phyloP scores from a whole-genome alignment of 2,329 filamentous ascomycete species.

The Metarhizium guizhouense region DNA sequence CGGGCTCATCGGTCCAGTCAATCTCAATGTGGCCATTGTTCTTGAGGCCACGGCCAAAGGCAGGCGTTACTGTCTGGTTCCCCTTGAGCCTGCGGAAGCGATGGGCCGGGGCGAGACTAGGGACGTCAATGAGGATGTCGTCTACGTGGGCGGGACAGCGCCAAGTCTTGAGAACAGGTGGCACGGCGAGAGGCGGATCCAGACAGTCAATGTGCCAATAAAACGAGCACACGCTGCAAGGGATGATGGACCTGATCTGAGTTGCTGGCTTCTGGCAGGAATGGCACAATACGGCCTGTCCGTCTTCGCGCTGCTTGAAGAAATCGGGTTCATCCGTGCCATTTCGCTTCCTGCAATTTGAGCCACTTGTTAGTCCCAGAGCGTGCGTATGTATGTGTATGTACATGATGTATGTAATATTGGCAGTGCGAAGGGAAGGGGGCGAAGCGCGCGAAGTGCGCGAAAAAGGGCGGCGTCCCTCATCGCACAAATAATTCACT shows the following conservation, averaged over 20 bases:
- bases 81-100: slow-evolving; percentile 53
- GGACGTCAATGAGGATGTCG: slow-evolving; percentile 56
- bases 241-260: slow-evolving; percentile 61
- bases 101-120: slow-evolving; percentile 51
- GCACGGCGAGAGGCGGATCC: slow-evolving; percentile 71
- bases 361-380: neutral
- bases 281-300: slow-evolving; percentile 69
- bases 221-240: slow-evolving; percentile 73
- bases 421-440: too few relatives aligned
- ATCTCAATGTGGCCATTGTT: slow-evolving; percentile 69
- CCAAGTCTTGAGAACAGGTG: slow-evolving; percentile 72
- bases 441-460: too few relatives aligned
- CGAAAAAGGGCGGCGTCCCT: too few relatives aligned
- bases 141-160: slow-evolving; percentile 83
- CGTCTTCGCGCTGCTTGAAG: slow-evolving; percentile 64
- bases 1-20: slow-evolving; percentile 49
- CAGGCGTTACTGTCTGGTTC: slow-evolving; percentile 40
- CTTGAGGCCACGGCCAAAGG: slow-evolving; percentile 52
- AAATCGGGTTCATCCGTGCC: slow-evolving; percentile 59
- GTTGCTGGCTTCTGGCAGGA: slow-evolving; percentile 60
- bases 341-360: slow-evolving; percentile 34
- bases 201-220: slow-evolving; percentile 92
- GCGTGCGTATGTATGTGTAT: neutral
- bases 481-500: too few relatives aligned
- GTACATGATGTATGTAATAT: too few relatives aligned